Evolutionary conservation across 768 basidiomycete genomes (phyloP), one percentile per base, ranked within the genome.

Genomic region (Russula compacta): DNA sequence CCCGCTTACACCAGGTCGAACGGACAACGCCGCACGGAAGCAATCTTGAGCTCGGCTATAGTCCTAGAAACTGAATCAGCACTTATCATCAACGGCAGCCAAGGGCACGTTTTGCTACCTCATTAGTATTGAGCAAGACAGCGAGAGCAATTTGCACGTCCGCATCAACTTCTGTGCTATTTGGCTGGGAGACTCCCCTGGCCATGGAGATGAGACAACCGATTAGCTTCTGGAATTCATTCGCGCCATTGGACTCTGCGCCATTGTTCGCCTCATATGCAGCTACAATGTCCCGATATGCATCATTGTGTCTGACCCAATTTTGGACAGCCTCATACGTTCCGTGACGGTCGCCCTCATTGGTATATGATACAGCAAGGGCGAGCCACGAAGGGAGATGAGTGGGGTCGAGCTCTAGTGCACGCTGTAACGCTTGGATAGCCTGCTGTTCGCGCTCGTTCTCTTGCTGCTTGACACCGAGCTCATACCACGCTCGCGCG

Each of bases 401-500:
- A 3, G 79, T 70, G 3, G 92, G 85, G 67, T 95, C 88, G 39
- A 98, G 81, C 63, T 89, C 84, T 53, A 93, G 75, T 10, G 93
- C 86, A 58, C 86, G 86, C 52, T 80, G 76, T 19, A 99, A 80
- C 2, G 97, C 97, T 57, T 85, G 80, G 44, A 98, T 81, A 4
- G 97, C 97, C 67, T 92, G 86, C 8, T 81, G 79, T 74, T 99
- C 97, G 15, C 95, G 85, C 72, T 99, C 97, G 71, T 95, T 97
- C 73, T 97, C 95, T 72, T 99, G 97, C 69, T 98, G 97, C 73
- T 91, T 94, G 52, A 99, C 86, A 29, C 97, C 97, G 53, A 98
- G 85, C 66, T 88, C 83, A 69, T 82, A 95, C 97, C 97, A 99
- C 9, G 86, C 87, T 39, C 73, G 66, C 4, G 89, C 84, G 67